Evolutionary conservation across 2,329 filamentous ascomycete genomes (phyloP), one percentile per base, ranked within the genome.

Genomic region (Stagonosporopsis tanaceti): DNA sequence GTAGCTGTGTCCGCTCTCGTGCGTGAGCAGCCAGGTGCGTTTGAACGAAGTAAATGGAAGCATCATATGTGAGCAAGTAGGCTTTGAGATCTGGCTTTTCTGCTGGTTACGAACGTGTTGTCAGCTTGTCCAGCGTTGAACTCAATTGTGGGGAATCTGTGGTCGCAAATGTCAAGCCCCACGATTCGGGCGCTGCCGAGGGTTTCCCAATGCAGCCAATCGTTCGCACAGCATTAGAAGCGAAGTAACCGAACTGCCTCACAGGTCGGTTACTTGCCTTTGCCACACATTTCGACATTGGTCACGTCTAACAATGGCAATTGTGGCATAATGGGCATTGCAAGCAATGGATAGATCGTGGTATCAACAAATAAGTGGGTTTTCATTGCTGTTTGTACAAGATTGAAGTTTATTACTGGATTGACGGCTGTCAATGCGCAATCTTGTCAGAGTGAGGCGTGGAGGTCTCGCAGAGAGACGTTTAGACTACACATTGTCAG

Each of bases 401-500:
- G 2, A 14, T 40, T n/a, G 20, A n/a, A 40, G 17, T 15, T 38
- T 44, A 5, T 12, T 47, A 34, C 28, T 40, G n/a, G 44, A 12
- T 32, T 9, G 34, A 40, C 25, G n/a, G 14, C 7, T 15, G 39
- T 45, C 44, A 45, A 12, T 15, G 8, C 24, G n/a, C 25, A 25
- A 17, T 15, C 11, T 53, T 17, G 37, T 44, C 44, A 9, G 27
- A 15, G 25, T 30, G n/a, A 40, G 39, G 20, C 27, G 32, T 30
- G 5, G 17, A 39, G 17, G 2, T 28, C 11, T 15, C 20, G 22
- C 22, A 8, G 2, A 3, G 34, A 22, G 17, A 12, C 22, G 17
- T 45, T 68, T 67, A 73, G 30, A 73, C 70, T 73, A 30, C 17
- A n/a, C 5, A n/a, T 27, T 24, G 45, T 73, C 65, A 73, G 70